A percentile compares a stretch with the other conserved stretches of the same genome.
phyloP scores from a whole-genome alignment of 305 asterid genomes.

The Fraxinus platypoda region DNA sequence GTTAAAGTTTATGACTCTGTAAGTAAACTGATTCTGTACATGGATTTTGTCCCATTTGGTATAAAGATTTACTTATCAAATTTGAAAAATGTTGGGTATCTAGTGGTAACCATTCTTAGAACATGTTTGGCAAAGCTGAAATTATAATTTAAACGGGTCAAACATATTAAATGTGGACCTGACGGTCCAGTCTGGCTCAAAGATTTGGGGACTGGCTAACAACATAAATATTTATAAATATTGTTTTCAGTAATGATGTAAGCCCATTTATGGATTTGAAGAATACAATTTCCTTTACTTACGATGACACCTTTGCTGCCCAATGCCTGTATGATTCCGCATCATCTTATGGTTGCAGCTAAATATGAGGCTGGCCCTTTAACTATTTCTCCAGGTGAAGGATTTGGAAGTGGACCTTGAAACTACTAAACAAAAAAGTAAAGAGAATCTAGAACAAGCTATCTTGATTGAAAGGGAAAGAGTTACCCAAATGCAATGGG shows the following conservation, averaged over 20 bases:
- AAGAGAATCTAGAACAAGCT: conserved; percentile 95
- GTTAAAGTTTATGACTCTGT: background rate
- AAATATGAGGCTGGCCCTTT: conserved; percentile 11
- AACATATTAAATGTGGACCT: background rate
- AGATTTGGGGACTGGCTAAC: background rate
- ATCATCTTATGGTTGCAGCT: background rate
- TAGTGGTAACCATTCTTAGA: background rate
- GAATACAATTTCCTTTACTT: background rate
- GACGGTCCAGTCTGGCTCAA: background rate
- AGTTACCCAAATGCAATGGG: conserved; percentile 98
- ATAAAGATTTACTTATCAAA: background rate
- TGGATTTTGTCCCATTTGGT: background rate
- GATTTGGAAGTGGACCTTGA: conserved; percentile 98
- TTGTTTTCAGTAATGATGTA: background rate
- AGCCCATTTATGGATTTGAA: conserved; percentile 6
- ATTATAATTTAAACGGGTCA: background rate
- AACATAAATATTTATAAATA: background rate
- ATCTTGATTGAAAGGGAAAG: conserved; percentile 83
- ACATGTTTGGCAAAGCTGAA: background rate
- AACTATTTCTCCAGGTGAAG: conserved; percentile 61
- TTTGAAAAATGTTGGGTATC: background rate
- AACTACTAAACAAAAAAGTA: conserved; percentile 74
- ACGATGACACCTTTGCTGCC: background rate
- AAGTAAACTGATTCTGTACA: background rate
- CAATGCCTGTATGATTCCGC: background rate